These are phyloP conservation scores for Pseudogymnoascus sp. DNA, from an alignment of 2,329 filamentous ascomycete genomes.

Conservation along the genomic window DNA sequence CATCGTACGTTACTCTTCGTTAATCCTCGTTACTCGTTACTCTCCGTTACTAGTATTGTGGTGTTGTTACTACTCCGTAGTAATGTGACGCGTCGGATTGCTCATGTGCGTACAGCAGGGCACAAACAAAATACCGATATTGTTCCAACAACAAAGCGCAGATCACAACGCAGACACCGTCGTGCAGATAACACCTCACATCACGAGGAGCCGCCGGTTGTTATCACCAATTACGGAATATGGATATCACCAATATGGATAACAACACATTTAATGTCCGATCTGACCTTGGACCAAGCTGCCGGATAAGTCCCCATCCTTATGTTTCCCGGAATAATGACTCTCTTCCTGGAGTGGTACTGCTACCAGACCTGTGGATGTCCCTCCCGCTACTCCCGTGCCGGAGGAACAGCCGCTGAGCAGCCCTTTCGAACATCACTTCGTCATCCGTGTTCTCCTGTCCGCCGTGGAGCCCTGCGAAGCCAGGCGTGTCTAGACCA, in stretches of 20 bases:
- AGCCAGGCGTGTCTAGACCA: constrained; percentile 38
- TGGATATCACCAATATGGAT: constrained; percentile 2
- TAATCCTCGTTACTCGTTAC: no score
- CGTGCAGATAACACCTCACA: background rate
- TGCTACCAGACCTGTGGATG: background rate
- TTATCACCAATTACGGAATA: background rate
- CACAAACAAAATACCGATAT: background rate
- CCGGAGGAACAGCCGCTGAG: constrained; percentile 19
- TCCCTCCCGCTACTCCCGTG: background rate
- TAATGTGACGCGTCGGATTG: background rate
- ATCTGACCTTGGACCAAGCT: background rate
- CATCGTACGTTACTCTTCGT: background rate
- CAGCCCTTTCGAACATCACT: constrained; percentile 28
- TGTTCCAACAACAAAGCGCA: background rate
- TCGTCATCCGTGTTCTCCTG: constrained; percentile 42
- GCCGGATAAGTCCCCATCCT: background rate
- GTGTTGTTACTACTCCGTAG: background rate
- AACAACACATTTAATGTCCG: background rate
- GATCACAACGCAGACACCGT: background rate
- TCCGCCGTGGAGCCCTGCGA: constrained; percentile 41
- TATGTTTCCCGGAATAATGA: background rate
- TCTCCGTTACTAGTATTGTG: no score
- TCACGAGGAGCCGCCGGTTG: background rate
- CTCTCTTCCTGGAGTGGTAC: background rate
- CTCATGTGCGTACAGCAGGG: background rate